phyloP scores from a whole-genome alignment of 192 early-diverging fungal genomes.

The Physocladia obscura region DNA sequence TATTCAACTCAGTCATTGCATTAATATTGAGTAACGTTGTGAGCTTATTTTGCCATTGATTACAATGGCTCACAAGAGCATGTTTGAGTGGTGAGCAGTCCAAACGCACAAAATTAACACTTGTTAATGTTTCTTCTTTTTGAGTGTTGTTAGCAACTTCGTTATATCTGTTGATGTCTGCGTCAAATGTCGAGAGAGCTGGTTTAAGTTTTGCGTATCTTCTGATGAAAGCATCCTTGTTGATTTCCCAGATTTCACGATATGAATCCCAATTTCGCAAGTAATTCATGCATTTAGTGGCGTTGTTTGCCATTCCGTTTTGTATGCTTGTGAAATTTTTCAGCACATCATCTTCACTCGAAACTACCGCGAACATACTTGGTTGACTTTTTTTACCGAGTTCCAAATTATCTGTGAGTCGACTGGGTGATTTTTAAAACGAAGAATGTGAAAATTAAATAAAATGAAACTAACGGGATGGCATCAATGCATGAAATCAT shows the following conservation, averaged over 20 bases:
- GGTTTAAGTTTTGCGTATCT: slow-evolving; percentile 68
- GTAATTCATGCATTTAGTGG: slow-evolving; percentile 58
- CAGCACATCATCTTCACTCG: slow-evolving; percentile 59
- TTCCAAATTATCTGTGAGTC: slow-evolving; percentile 5
- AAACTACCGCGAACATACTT: slow-evolving; percentile 55
- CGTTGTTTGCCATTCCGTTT: slow-evolving; percentile 60
- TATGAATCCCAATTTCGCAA: slow-evolving; percentile 66
- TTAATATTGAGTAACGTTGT: slow-evolving; percentile 62
- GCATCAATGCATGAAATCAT: slow-evolving; percentile 62
- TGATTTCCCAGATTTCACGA: slow-evolving; percentile 71
- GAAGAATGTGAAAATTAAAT: slow-evolving; percentile 21
- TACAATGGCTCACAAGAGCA: slow-evolving; percentile 62
- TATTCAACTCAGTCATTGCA: slow-evolving; percentile 53
- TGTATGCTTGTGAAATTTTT: slow-evolving; percentile 61
- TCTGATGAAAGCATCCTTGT: slow-evolving; percentile 68
- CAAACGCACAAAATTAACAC: slow-evolving; percentile 61
- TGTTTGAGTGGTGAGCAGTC: slow-evolving; percentile 65
- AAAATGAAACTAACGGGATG: slow-evolving; percentile 34
- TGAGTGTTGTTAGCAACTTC: slow-evolving; percentile 70
- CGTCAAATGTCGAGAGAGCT: slow-evolving; percentile 63
- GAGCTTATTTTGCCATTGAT: slow-evolving; percentile 61
- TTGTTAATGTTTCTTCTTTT: slow-evolving; percentile 67
- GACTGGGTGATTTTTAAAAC: slow-evolving; percentile 37
- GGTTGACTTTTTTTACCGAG: slow-evolving; percentile 16
- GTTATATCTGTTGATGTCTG: slow-evolving; percentile 68